Percentiles rank a stretch among this genome's conserved stretches.
Conservation (phyloP, 2,329 filamentous ascomycete species). For the Metarhizium robertsii region DNA sequence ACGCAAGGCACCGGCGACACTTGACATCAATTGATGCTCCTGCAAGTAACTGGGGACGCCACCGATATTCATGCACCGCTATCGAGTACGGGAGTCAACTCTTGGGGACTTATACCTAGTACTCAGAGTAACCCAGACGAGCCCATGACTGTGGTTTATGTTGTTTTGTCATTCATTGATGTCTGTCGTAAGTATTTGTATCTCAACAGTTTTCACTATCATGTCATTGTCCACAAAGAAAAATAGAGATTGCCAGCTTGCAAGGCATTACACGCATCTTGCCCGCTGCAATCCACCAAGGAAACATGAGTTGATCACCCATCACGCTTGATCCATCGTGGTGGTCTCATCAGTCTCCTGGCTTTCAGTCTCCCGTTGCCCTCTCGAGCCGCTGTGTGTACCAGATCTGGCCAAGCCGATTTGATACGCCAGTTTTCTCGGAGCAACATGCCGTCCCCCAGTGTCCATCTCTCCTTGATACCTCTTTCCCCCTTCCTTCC, state of each 20-base stretch:
- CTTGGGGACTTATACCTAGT: too few species aligned
- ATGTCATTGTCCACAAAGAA: background rate
- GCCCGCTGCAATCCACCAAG: background rate
- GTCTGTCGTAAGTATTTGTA: background rate
- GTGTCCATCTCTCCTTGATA: background rate
- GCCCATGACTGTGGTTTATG: too few species aligned
- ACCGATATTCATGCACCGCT: too few species aligned
- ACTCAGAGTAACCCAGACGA: too few species aligned
- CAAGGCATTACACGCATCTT: background rate
- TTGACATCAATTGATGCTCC: too few species aligned
- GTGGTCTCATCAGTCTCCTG: background rate
- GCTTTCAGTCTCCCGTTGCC: background rate
- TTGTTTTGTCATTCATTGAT: background rate
- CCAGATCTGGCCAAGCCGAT: background rate
- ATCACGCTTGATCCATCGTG: background rate
- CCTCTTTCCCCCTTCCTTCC: background rate
- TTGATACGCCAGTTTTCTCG: background rate
- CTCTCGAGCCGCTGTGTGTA: background rate
- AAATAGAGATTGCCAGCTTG: background rate
- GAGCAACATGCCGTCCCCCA: background rate
- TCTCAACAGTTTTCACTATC: background rate
- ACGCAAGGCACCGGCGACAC: background rate
- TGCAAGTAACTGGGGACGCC: too few species aligned
- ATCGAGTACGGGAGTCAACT: too few species aligned
- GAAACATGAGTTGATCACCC: background rate